A percentile compares a stretch with the other conserved stretches of the same genome.
phyloP scores from a whole-genome alignment of 2,329 filamentous ascomycete genomes.

The Sporothrix euskadiensis region DNA sequence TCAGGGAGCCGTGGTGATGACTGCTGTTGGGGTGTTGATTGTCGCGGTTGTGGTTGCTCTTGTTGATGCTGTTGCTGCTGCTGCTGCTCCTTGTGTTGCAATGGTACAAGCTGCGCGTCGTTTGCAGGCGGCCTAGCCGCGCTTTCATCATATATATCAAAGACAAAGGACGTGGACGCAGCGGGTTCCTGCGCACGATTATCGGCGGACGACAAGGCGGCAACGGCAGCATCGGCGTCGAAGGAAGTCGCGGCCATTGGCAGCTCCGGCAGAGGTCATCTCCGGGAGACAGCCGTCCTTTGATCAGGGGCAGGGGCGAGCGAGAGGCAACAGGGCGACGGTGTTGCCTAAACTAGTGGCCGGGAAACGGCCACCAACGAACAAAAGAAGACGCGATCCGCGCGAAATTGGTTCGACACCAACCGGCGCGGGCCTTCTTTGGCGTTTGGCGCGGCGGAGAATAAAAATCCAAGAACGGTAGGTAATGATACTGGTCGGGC shows the following conservation, averaged over 20 bases:
- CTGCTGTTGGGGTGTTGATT: neutral
- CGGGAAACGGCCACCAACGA: neutral
- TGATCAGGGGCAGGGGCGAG: neutral
- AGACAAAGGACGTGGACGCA: conserved; percentile 44
- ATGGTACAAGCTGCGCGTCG: conserved; percentile 12
- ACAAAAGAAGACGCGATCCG: neutral
- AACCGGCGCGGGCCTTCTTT: neutral
- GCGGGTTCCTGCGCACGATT: neutral
- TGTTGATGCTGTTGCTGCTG: neutral
- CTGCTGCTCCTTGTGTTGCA: neutral
- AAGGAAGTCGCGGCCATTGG: conserved; percentile 57
- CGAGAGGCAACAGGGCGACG: neutral
- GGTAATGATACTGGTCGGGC: neutral
- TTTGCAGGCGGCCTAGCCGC: conserved; percentile 5
- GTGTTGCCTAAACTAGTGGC: conserved; percentile 18
- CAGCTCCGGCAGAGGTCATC: conserved; percentile 35
- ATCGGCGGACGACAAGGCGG: conserved; percentile 16
- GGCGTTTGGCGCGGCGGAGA: neutral
- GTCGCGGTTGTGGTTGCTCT: neutral
- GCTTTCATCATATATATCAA: conserved; percentile 42
- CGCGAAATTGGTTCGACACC: neutral
- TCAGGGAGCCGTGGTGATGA: conserved; percentile 46
- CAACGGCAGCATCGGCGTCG: conserved; percentile 46
- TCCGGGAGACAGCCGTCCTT: conserved; percentile 24
- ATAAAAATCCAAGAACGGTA: neutral